Evolutionary conservation across 306 rosid species (phyloP).

Genomic region (Medicago ruthenica): DNA sequence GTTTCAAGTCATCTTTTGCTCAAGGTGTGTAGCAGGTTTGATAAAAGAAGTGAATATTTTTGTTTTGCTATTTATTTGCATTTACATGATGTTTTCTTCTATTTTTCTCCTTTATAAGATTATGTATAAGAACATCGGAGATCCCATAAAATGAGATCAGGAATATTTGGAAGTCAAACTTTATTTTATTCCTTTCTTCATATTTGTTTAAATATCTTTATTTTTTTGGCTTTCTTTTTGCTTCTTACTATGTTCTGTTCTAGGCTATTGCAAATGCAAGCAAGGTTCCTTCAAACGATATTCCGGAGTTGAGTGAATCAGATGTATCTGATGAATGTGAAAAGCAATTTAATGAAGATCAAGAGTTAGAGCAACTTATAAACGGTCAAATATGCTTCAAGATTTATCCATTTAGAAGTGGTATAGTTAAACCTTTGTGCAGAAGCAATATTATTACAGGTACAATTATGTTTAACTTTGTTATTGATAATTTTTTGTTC

Average conservation of each 20-base stretch:
- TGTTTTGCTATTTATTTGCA: slow-evolving; percentile 38
- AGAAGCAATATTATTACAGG: slow-evolving; percentile 11
- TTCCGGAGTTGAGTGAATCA: slow-evolving; percentile 63
- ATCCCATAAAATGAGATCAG: slow-evolving; percentile 30
- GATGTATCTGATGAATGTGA: slow-evolving; percentile 67
- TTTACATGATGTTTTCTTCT: slow-evolving; percentile 30
- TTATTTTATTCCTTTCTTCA: slow-evolving; percentile 25
- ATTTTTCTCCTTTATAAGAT: neutral
- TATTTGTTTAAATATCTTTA: slow-evolving; percentile 42
- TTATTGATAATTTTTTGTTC: slow-evolving; percentile 14
- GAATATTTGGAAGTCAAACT: slow-evolving; percentile 39
- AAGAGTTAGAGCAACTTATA: slow-evolving; percentile 82
- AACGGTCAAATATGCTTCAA: slow-evolving; percentile 80
- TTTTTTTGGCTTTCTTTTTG: slow-evolving; percentile 33
- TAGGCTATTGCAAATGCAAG: slow-evolving; percentile 88
- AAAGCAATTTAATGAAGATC: slow-evolving; percentile 68
- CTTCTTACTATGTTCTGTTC: slow-evolving; percentile 53
- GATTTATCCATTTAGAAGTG: slow-evolving; percentile 75
- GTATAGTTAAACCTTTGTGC: slow-evolving; percentile 55
- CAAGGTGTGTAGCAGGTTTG: slow-evolving; percentile 59
- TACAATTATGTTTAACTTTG: neutral
- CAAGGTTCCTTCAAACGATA: slow-evolving; percentile 70
- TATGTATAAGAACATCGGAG: slow-evolving; percentile 24
- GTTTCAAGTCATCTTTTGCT: slow-evolving; percentile 77
- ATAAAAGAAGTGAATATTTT: slow-evolving; percentile 36